phyloP scores from a whole-genome alignment of 768 basidiomycete genomes.

The Mycena rosella region DNA sequence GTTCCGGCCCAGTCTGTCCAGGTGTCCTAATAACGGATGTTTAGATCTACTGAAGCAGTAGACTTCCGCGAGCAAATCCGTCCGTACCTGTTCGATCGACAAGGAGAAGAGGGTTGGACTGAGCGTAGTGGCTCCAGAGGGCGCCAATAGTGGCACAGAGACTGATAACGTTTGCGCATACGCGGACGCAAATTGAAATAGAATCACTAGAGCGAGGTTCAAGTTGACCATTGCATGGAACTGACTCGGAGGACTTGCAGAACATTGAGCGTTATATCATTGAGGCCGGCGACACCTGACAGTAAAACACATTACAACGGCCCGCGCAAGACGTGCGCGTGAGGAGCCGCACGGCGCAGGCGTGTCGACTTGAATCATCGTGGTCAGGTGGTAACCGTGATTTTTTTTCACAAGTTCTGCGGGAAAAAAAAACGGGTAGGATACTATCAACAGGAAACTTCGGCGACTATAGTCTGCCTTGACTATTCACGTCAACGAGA shows the following conservation, averaged over 20 bases:
- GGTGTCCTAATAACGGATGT: constrained; percentile 47
- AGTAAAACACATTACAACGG: neutral
- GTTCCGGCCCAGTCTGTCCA: constrained; percentile 63
- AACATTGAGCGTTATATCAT: neutral
- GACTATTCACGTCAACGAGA: too few species aligned
- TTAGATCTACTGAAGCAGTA: neutral
- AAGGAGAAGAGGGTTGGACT: constrained; percentile 55
- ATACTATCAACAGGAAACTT: too few species aligned
- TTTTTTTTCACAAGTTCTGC: too few species aligned
- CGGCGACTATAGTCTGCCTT: too few species aligned
- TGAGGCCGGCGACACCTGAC: neutral
- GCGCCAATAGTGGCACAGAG: constrained; percentile 41
- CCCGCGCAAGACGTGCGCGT: too few species aligned
- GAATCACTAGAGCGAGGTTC: neutral
- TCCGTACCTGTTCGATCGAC: constrained; percentile 53
- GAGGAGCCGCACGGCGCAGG: too few species aligned
- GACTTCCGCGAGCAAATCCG: too few species aligned
- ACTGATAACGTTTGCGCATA: constrained; percentile 7
- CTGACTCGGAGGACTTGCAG: neutral
- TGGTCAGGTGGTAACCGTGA: too few species aligned
- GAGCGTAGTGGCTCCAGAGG: constrained; percentile 45
- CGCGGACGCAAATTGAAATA: neutral
- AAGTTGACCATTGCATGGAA: constrained; percentile 2
- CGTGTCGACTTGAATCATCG: too few species aligned
- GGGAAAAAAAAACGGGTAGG: too few species aligned